Evolutionary conservation across 306 rosid genomes (phyloP), one percentile per base, ranked within the genome.

Genomic region (Lagenaria siceraria): DNA sequence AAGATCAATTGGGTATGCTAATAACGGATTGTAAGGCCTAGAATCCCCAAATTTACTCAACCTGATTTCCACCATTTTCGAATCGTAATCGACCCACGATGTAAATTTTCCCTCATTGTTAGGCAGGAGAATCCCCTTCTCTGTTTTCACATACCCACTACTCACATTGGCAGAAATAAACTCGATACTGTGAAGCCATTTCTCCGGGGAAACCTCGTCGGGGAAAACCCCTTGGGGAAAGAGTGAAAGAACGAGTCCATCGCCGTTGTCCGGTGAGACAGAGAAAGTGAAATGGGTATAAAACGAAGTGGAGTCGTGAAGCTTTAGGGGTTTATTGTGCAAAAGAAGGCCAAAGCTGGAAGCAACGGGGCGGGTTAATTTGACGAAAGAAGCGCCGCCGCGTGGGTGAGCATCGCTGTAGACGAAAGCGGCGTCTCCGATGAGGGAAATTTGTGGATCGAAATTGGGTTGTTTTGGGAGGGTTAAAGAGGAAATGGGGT

Each of bases 31-130:
- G 1, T 46, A 25, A 10, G 96, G 92, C 79, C 87, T 85, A 2
- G 80, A 7, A 19, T 84, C 90, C 5, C 87, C 86, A 19, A 10
- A 51, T 77, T 82, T 87, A 58, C 81, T 53, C 77, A 88, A 36
- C 79, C 97, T 83, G 51, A 87, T 81, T 53, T 90, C 90, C 60
- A 92, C 43, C 21, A 56, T 78, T 33, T 87, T 82, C 9, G 87
- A 78, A 18, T 85, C 83, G 61, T 90, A 92, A 88, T 92, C 96
- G 27, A 92, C 78, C 97, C 97, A 90, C 74, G 89, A 81, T 24
- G 78, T 80, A 27, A 86, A 52, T 81, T 85, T 90, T 22, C 81
- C 82, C 7, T 87, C 92, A 19, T 61, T 77, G 4, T 78, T 88
- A 1, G 87, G 82, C 52, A 81, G 83, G 74, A 87, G 51, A 59